Evolutionary conservation across 1,284 basidiomycete species (phyloP).

Genomic region (Rhodotorula mucilaginosa): DNA sequence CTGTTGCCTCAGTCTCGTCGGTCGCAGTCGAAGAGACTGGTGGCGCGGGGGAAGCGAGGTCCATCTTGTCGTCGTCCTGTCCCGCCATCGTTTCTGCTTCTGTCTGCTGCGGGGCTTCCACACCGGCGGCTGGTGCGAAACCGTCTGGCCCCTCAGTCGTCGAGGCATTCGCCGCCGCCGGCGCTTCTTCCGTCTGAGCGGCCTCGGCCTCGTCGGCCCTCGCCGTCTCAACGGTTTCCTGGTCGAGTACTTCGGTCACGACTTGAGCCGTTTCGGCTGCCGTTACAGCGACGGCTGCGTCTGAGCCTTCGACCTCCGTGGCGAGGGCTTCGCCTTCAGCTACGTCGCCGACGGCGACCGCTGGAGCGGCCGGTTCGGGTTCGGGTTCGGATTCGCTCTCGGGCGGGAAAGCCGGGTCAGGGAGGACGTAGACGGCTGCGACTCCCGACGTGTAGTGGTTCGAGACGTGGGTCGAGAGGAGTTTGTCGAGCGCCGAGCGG

Average conservation of each 20-base stretch:
- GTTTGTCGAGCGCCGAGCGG: slow-evolving; percentile 66
- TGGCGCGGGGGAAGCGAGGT: slow-evolving; percentile 7
- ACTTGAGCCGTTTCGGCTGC: slow-evolving; percentile 26
- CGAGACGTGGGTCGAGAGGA: slow-evolving; percentile 65
- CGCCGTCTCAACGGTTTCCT: slow-evolving; percentile 12
- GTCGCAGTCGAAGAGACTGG: background rate
- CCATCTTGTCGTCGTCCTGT: slow-evolving; percentile 6
- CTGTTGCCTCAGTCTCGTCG: too few species aligned
- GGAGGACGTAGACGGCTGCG: slow-evolving; percentile 60
- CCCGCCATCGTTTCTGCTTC: slow-evolving; percentile 24
- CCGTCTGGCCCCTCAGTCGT: background rate
- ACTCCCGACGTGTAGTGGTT: slow-evolving; percentile 77
- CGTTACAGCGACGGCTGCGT: background rate
- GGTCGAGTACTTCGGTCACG: slow-evolving; percentile 5
- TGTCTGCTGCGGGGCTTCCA: slow-evolving; percentile 5
- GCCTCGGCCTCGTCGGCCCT: background rate
- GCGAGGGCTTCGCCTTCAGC: slow-evolving; percentile 40
- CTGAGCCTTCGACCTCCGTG: slow-evolving; percentile 20
- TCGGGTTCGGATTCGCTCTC: background rate
- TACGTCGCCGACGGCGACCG: slow-evolving; percentile 43
- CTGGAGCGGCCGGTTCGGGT: slow-evolving; percentile 5
- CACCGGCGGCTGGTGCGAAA: slow-evolving; percentile 2
- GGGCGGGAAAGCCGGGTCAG: slow-evolving; percentile 18
- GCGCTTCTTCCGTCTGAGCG: background rate
- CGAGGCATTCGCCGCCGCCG: too few species aligned